phyloP scores from a whole-genome alignment of 768 basidiomycete species.

The Rhizopogon vinicolor region DNA sequence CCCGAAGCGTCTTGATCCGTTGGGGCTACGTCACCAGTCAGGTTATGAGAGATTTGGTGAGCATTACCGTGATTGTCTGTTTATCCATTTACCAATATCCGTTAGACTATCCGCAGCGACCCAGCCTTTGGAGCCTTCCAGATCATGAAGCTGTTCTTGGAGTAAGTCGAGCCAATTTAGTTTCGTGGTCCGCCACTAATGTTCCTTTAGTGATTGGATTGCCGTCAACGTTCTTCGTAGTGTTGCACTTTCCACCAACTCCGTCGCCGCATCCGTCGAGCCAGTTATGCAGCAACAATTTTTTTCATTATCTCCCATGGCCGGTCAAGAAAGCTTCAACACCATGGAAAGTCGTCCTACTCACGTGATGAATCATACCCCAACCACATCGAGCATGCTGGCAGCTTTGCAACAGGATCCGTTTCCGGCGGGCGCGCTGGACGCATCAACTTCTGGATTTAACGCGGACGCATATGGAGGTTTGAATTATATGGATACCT shows the following conservation, averaged over 20 bases:
- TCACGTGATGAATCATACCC: conserved; percentile 70
- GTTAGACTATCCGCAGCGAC: conserved; percentile 85
- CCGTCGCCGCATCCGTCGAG: conserved; percentile 88
- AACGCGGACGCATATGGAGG: conserved; percentile 65
- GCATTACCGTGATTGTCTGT: conserved; percentile 18
- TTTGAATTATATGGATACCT: conserved; percentile 73
- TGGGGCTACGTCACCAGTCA: conserved; percentile 94
- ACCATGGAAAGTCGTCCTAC: conserved; percentile 56
- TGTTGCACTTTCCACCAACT: conserved; percentile 86
- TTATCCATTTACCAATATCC: conserved; percentile 2
- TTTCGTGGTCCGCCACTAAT: conserved; percentile 14
- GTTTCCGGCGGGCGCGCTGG: conserved; percentile 62
- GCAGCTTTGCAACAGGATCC: conserved; percentile 79
- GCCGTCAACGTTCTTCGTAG: conserved; percentile 83
- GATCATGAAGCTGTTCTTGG: conserved; percentile 85
- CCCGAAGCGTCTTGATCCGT: conserved; percentile 80
- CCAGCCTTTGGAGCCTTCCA: conserved; percentile 92
- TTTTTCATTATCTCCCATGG: conserved; percentile 85
- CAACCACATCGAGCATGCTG: conserved; percentile 88
- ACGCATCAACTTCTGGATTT: conserved; percentile 58
- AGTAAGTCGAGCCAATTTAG: conserved; percentile 45
- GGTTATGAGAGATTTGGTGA: conserved; percentile 85
- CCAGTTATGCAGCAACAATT: conserved; percentile 90
- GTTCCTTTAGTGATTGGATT: conserved; percentile 75
- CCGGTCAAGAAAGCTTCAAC: conserved; percentile 76